Evolutionary conservation across 2,329 filamentous ascomycete genomes (phyloP).

Genomic region (Amphichorda felina): DNA sequence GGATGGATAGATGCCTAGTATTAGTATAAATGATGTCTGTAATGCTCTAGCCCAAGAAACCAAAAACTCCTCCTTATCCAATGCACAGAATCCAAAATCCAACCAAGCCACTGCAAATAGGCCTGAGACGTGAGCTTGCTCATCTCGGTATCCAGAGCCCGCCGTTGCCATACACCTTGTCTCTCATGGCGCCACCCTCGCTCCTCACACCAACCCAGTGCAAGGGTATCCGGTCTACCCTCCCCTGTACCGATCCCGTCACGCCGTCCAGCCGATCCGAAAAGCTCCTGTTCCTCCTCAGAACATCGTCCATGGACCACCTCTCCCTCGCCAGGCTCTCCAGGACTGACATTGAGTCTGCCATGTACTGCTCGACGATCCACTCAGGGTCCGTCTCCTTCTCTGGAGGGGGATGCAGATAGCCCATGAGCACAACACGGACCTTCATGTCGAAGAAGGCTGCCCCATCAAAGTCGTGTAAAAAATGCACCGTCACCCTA

Average conservation of each 20-base stretch:
- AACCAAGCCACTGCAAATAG: too few species aligned
- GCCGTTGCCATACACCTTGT: constrained; percentile 35
- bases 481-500: constrained; percentile 39
- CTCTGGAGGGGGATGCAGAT: constrained; percentile 27
- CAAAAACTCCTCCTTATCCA: too few species aligned
- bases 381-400: constrained; percentile 9
- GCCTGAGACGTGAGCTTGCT: too few species aligned
- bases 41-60: too few species aligned
- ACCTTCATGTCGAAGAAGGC: constrained; percentile 31
- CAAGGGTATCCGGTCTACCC: constrained; percentile 45
- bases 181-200: constrained; percentile 29
- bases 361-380: constrained; percentile 16
- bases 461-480: constrained; percentile 33
- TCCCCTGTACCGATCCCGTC: constrained; percentile 36
- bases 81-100: too few species aligned
- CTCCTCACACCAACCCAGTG: constrained; percentile 48
- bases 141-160: constrained; percentile 29
- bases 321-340: constrained; percentile 31
- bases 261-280: constrained; percentile 34
- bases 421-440: constrained; percentile 48
- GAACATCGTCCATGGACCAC: constrained; percentile 29
- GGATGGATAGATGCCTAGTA: too few species aligned
- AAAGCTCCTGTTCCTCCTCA: constrained; percentile 27
- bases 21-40: too few species aligned
- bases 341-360: constrained; percentile 29